These are phyloP conservation scores for Globisporangium polare DNA, from an alignment of 352 stramenopile genomes.

Conservation along the genomic window DNA sequence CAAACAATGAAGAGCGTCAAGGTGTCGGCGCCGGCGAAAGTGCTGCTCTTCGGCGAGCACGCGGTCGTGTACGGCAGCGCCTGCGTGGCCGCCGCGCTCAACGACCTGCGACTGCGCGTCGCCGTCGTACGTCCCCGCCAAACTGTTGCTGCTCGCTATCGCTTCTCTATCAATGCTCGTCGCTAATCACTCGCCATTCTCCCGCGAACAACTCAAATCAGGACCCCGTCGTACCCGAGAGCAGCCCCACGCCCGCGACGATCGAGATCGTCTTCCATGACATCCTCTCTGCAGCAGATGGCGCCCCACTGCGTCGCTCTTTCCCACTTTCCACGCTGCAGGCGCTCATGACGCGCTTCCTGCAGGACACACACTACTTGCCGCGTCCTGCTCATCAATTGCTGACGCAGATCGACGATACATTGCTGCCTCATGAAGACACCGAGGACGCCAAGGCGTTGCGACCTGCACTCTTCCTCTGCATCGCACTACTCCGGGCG, in stretches of 20 bases:
- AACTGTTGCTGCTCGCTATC: background rate
- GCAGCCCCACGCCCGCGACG: conserved; percentile 4
- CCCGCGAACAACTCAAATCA: conserved; percentile 3
- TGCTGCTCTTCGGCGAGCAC: conserved; percentile 89
- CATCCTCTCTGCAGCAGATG: conserved; percentile 31
- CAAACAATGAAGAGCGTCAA: conserved; percentile 18
- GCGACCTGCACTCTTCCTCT: conserved; percentile 55
- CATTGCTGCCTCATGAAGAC: conserved; percentile 35
- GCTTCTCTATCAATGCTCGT: background rate
- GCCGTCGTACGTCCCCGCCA: conserved; percentile 58
- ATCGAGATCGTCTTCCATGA: conserved; percentile 58
- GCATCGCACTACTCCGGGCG: conserved; percentile 46
- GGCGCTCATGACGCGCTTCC: conserved; percentile 26
- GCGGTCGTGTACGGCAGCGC: conserved; percentile 86
- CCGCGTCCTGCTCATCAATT: conserved; percentile 37
- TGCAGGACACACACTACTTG: conserved; percentile 46
- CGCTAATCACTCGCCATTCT: background rate
- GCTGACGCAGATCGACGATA: conserved; percentile 43
- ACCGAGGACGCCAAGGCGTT: conserved; percentile 37
- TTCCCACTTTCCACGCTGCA: conserved; percentile 32
- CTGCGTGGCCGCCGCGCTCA: conserved; percentile 78
- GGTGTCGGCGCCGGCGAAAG: conserved; percentile 83
- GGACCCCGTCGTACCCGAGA: conserved; percentile 22
- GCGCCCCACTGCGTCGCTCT: conserved; percentile 26
- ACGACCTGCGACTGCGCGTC: conserved; percentile 78